phyloP scores from a whole-genome alignment of 208 protist species.

The Lotmaria passim region DNA sequence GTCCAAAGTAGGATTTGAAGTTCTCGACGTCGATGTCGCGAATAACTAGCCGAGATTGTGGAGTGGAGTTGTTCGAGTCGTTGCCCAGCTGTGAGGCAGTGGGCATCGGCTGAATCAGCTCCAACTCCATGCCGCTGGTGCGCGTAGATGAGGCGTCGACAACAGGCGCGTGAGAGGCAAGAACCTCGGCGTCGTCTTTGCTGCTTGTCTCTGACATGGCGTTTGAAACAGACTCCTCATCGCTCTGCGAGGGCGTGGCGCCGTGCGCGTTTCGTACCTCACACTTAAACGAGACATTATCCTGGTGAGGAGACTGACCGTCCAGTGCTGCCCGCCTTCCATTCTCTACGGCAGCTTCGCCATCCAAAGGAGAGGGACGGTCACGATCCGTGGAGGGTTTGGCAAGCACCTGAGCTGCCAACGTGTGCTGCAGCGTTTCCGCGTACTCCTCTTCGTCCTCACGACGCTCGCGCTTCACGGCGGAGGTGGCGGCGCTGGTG shows the following conservation, averaged over 20 bases:
- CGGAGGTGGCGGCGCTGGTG: no score
- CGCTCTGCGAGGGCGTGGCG: background rate
- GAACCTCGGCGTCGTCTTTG: background rate
- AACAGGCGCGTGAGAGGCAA: background rate
- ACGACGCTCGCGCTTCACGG: no score
- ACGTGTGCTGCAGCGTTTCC: no score
- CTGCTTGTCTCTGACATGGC: conserved; percentile 6
- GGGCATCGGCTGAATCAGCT: conserved; percentile 12
- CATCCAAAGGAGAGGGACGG: no score
- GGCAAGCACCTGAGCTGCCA: no score
- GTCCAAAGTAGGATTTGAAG: conserved; percentile 99
- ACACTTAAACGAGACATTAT: no score
- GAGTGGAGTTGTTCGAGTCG: background rate
- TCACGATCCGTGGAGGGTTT: no score
- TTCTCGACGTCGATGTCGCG: conserved; percentile 98
- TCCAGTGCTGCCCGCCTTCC: no score
- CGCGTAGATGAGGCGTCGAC: conserved; percentile 18
- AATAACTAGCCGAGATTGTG: conserved; percentile 94
- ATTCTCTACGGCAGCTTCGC: no score
- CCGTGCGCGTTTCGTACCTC: background rate
- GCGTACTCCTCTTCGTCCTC: no score
- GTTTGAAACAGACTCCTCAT: conserved; percentile 12
- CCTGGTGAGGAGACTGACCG: no score
- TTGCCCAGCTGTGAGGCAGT: background rate
- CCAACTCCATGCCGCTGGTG: conserved; percentile 30